Evolutionary conservation across 805 yeast species (phyloP), one percentile per base, ranked within the genome.

Genomic region (Candida pseudoglaebosa): DNA sequence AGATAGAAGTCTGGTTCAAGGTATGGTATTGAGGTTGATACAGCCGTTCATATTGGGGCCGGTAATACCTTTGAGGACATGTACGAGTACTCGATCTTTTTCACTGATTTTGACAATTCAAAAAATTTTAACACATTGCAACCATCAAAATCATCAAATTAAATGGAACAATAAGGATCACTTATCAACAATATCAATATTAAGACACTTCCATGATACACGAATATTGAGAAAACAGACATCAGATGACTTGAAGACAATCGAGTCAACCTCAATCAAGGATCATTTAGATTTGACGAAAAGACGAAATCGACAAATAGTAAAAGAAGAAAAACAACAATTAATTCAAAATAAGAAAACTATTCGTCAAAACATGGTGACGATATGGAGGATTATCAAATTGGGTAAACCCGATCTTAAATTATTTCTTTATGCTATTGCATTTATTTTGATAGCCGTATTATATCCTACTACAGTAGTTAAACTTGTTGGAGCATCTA

Each of bases 391-490:
- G 17, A 68, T 68, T 32, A 47, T 68, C 21, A 52, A 44, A 34
- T 52, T 68, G 8, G 74, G 74, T 5, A 54, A 55, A 32, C 70
- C 72, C 2, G 74, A 68, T 42, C 41, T 59, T 39, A 58, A 48
- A 38, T 50, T 67, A 8, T 68, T 68, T 38, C 36, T 68, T 3
- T 54, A 58, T 21, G 73, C 74, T 2, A 44, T 68, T 21, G 69
- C 59, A 8, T 67, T 68, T 42, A 68, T 68, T 18, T 51, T 67
- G 19, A 62, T 64, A 52, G 73, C 74, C 3, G 73, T 68, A 24
- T 46, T 68, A 29, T 68, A 67, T 41, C 74, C 74, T 2, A 68
- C 72, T 2, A 59, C 69, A 1, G 57, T 69, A 10, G 73, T 68
- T 19, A 61, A 66, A 42, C 54, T 68, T 40, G 71, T 68, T 13